These are phyloP conservation scores for Saccharomycopsis malanga DNA, from an alignment of 805 yeast species.

Conservation along the genomic window DNA sequence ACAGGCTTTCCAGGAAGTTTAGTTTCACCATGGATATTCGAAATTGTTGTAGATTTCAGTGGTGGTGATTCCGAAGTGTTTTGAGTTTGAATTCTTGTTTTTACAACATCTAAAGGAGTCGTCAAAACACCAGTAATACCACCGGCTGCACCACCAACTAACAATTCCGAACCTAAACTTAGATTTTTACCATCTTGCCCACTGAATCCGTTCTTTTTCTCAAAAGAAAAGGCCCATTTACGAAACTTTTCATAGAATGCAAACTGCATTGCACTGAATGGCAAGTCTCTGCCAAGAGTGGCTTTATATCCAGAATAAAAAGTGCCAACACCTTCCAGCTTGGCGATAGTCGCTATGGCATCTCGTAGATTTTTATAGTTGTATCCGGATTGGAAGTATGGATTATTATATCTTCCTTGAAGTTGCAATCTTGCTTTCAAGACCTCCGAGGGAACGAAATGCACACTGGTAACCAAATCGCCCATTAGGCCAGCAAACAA, in stretches of 20 bases:
- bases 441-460: conserved; percentile 94
- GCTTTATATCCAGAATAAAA: conserved; percentile 91
- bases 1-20: not conserved
- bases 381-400: conserved; percentile 73
- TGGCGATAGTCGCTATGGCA: conserved; percentile 59
- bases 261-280: conserved; percentile 92
- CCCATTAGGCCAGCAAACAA: conserved; percentile 85
- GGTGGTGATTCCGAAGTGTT: conserved; percentile 27
- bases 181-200: conserved; percentile 34
- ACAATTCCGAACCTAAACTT: conserved; percentile 54
- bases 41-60: conserved; percentile 10
- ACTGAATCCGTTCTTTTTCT: conserved; percentile 37
- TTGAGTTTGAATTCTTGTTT: conserved; percentile 88
- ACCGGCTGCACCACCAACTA: conserved; percentile 89
- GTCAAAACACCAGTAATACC: conserved; percentile 76
- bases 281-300: conserved; percentile 84
- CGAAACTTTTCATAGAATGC: conserved; percentile 89
- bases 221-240: conserved; percentile 44
- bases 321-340: conserved; percentile 60
- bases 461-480: conserved; percentile 78
- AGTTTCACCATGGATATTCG: conserved; percentile 2
- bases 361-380: conserved; percentile 67
- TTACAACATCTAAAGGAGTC: conserved; percentile 73
- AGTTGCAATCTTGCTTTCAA: conserved; percentile 87
- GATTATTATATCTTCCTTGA: conserved; percentile 83